A percentile compares a stretch with the other conserved stretches of the same genome.
These are phyloP conservation scores for Fistulinella cinereoalba DNA, from an alignment of 1,284 basidiomycete genomes.

Conservation along the genomic window DNA sequence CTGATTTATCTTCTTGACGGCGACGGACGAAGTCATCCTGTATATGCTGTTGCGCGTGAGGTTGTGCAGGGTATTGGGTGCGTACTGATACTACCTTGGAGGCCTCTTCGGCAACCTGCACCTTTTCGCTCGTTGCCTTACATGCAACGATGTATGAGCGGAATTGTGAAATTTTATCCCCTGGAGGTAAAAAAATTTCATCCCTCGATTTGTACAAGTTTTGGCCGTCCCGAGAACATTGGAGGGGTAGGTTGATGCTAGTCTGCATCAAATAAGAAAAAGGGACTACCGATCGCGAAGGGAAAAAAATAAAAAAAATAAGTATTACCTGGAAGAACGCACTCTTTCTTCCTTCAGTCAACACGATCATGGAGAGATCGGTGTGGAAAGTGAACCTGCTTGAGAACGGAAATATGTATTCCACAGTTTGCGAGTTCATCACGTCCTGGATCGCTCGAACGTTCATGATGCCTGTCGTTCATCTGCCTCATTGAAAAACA, in stretches of 20 bases:
- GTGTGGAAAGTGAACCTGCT: constrained; percentile 74
- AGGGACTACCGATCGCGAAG: neutral
- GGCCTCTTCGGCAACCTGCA: constrained; percentile 49
- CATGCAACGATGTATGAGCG: constrained; percentile 55
- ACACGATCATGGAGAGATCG: constrained; percentile 63
- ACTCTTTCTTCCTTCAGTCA: constrained; percentile 66
- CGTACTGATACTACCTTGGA: constrained; percentile 45
- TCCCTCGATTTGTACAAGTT: constrained; percentile 49
- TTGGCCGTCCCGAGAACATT: constrained; percentile 18
- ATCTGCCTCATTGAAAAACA: neutral
- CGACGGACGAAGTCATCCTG: constrained; percentile 71
- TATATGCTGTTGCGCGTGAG: constrained; percentile 48
- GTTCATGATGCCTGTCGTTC: constrained; percentile 66
- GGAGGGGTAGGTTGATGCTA: constrained; percentile 49
- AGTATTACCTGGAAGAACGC: constrained; percentile 58
- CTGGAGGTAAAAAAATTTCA: constrained; percentile 43
- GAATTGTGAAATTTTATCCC: constrained; percentile 49
- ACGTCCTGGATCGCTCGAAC: constrained; percentile 67
- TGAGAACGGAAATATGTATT: constrained; percentile 76
- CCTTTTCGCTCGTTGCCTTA: constrained; percentile 42
- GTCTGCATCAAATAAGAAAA: constrained; percentile 41
- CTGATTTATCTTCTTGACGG: constrained; percentile 43
- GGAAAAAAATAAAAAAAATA: too few relatives aligned
- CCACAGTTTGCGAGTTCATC: constrained; percentile 66
- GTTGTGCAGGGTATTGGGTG: neutral